Base-by-base conservation (phyloP, 2,329 filamentous ascomycete genomes). In the Byssochlamys sp. region DNA sequence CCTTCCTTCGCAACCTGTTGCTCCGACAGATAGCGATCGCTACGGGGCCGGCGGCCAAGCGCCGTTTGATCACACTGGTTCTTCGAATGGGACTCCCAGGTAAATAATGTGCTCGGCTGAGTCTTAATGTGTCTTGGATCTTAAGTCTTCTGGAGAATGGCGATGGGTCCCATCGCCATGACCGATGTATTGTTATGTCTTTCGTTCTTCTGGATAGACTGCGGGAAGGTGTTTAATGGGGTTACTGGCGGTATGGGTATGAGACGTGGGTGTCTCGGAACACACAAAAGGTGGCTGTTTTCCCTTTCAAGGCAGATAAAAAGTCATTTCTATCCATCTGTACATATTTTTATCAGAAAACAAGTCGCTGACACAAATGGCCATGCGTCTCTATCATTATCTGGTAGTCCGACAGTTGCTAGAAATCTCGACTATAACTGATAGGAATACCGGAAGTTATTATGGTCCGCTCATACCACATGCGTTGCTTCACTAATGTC, bases 1-100 rank as follows among this genome's bases (percentile, higher is more conserved):
- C 49, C 64, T 73, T 52, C 70, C 70, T 31, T 73, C 70, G 39
- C 70, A 73, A 56, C 62, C 63, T 12, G 67, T 72, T 58, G 63
- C 58, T 56, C 55, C 62, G 19, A 66, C 64, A 29, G 69, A 71
- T 57, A 62, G 63, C 52, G 69, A 71, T 61, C 69, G 69, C 58
- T 71, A 67, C 62, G 65, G 66, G 58, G 57, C 66, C 33, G 59
- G 62, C 50, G 60, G 67, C 52, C 63, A 66, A 52, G 49, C 63
- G 28, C 59, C 62, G 53, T 71, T 66, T 61, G 68, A 71, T 39
- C 67, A 66, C 53, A 62, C 69, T 39, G 67, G 62, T 49, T 71
- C 70, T 55, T 55, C 65, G 35, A 67, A 67, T 62, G 70, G 68
- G 35, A 70, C 68, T 45, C 69, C 70, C 54, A 67, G 65, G 59